Evolutionary conservation across 2,329 filamentous ascomycete genomes (phyloP).

Genomic region (Colletotrichum siamense): DNA sequence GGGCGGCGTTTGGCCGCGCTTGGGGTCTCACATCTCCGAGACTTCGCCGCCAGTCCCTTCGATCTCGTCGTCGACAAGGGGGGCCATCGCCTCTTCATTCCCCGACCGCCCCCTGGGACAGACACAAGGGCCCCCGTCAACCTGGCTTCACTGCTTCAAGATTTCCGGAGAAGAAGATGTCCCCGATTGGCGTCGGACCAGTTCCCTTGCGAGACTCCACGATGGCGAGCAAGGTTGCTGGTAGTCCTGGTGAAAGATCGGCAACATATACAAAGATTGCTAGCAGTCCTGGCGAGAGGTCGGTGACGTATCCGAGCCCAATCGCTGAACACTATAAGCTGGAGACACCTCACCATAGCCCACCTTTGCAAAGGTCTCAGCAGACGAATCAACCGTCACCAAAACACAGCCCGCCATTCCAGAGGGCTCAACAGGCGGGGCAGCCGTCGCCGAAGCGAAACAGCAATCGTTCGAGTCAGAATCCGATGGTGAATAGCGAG

Average conservation of each 20-base stretch:
- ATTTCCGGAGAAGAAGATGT: slow-evolving; percentile 16
- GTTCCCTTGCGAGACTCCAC: slow-evolving; percentile 15
- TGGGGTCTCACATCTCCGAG: slow-evolving; percentile 45
- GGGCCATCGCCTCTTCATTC: slow-evolving; percentile 17
- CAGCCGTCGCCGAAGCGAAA: not conserved
- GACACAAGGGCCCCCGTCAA: slow-evolving; percentile 16
- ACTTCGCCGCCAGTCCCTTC: not conserved
- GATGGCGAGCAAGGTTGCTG: slow-evolving; percentile 19
- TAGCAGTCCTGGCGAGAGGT: slow-evolving; percentile 3
- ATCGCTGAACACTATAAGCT: slow-evolving; percentile 7
- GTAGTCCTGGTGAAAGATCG: slow-evolving; percentile 10
- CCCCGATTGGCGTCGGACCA: slow-evolving; percentile 8
- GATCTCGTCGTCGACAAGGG: not conserved
- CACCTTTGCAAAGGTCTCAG: slow-evolving; percentile 2
- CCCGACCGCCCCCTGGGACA: slow-evolving; percentile 10
- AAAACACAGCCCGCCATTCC: slow-evolving; percentile 5
- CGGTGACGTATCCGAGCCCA: slow-evolving; percentile 16
- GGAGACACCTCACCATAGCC: not conserved
- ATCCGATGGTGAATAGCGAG: slow-evolving; percentile 19
- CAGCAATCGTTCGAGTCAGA: not conserved
- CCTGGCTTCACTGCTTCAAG: slow-evolving; percentile 12
- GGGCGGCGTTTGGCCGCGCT: slow-evolving; percentile 41
- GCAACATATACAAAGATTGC: slow-evolving; percentile 1
- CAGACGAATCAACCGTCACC: not conserved
- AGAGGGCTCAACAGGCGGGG: not conserved